phyloP scores from a whole-genome alignment of 176 grass and related monocot genomes.

The Ensete glaucum region DNA sequence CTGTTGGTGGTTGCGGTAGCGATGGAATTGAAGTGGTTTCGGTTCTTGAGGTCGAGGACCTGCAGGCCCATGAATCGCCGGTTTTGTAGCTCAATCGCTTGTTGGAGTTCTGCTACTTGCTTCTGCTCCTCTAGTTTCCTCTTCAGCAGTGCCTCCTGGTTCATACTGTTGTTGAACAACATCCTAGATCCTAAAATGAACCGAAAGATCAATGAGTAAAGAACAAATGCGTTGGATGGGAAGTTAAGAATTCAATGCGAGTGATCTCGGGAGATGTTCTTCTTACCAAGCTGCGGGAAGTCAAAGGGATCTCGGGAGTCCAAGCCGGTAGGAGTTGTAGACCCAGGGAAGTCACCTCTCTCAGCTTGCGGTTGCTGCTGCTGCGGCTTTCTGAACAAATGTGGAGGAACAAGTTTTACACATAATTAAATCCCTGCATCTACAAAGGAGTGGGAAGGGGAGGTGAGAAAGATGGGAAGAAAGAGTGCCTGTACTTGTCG shows the following conservation, averaged over 20 bases:
- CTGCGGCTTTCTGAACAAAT: conserved; percentile 22
- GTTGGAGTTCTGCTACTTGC: conserved; percentile 50
- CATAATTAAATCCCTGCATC: neutral
- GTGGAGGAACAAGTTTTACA: neutral
- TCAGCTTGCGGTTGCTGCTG: conserved; percentile 29
- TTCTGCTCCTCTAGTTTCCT: conserved; percentile 69
- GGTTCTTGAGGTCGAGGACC: conserved; percentile 41
- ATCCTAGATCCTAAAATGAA: conserved; percentile 39
- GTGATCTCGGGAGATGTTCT: neutral
- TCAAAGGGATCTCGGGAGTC: conserved; percentile 53
- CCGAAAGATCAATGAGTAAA: neutral
- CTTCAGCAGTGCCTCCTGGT: conserved; percentile 47
- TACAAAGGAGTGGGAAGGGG: neutral
- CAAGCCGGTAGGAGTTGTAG: conserved; percentile 46
- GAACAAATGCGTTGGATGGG: neutral
- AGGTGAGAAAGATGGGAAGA: neutral
- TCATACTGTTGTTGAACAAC: conserved; percentile 29
- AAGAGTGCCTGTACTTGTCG: conserved; percentile 62
- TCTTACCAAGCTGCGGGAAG: conserved; percentile 56
- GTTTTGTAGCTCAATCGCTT: conserved; percentile 55
- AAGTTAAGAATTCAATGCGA: neutral
- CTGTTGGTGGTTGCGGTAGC: neutral
- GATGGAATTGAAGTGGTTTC: conserved; percentile 25
- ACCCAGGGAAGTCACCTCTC: conserved; percentile 39
- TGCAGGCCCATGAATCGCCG: conserved; percentile 56